Evolutionary conservation across 441 rosid genomes (phyloP).

Genomic region (Aquilaria agallochum): DNA sequence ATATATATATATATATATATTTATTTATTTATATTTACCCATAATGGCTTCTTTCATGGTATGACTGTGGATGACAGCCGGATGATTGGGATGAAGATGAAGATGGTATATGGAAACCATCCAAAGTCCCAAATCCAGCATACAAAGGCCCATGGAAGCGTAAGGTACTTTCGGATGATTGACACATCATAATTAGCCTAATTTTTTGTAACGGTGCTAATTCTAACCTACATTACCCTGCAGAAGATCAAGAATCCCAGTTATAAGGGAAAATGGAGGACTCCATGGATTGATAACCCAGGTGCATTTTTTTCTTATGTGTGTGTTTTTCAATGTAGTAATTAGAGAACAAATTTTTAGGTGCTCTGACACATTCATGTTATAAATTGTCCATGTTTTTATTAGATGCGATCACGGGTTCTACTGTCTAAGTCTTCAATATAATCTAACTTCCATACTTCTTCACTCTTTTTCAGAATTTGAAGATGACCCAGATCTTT

Average conservation of each 20-base stretch:
- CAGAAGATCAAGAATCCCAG: constrained; percentile 93
- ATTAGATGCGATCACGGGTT: background rate
- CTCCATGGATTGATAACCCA: constrained; percentile 90
- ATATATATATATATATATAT: too few species aligned
- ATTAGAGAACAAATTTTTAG: background rate
- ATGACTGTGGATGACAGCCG: constrained; percentile 41
- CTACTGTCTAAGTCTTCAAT: background rate
- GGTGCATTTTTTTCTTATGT: constrained; percentile 33
- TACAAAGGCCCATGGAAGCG: constrained; percentile 93
- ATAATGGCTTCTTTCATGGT: background rate
- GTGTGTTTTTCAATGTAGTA: constrained; percentile 2
- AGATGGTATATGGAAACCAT: constrained; percentile 73
- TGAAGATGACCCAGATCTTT: constrained; percentile 96
- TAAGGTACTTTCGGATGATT: constrained; percentile 44
- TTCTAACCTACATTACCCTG: constrained; percentile 3
- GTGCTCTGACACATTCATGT: background rate
- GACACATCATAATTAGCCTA: background rate
- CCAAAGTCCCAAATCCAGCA: constrained; percentile 80
- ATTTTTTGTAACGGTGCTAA: constrained; percentile 9
- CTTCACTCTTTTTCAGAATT: constrained; percentile 47
- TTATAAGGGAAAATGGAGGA: constrained; percentile 91
- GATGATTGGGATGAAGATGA: constrained; percentile 90
- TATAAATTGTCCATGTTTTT: background rate
- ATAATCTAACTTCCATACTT: constrained; percentile 7
- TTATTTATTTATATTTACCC: too few species aligned